Evolutionary conservation across 768 basidiomycete genomes (phyloP).

Genomic region (Steccherinum ochraceum): DNA sequence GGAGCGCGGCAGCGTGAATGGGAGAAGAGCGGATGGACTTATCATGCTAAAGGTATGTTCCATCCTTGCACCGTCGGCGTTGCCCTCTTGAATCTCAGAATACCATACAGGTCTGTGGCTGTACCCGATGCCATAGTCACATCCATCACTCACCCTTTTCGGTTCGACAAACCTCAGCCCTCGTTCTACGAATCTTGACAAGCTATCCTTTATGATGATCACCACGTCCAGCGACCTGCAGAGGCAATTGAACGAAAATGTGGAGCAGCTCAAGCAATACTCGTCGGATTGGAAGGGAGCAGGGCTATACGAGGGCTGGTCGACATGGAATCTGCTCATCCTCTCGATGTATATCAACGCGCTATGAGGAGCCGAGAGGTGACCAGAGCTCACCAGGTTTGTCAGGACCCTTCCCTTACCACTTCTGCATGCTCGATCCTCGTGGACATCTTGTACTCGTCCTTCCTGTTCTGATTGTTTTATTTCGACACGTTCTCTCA

Average conservation of each 20-base stretch:
- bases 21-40: conserved; percentile 89
- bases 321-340: no score
- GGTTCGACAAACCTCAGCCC: conserved; percentile 95
- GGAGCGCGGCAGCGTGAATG: conserved; percentile 80
- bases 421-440: not conserved
- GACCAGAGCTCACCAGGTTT: no score
- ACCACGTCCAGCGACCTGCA: conserved; percentile 51
- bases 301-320: no score
- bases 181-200: conserved; percentile 84
- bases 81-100: no score
- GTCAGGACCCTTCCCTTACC: no score
- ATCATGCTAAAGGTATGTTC: conserved; percentile 89
- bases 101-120: conserved; percentile 64
- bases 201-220: conserved; percentile 81
- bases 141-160: conserved; percentile 74
- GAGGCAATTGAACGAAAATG: conserved; percentile 44
- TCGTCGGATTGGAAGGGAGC: no score
- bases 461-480: not conserved
- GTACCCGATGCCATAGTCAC: conserved; percentile 44
- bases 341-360: no score
- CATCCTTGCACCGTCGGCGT: not conserved
- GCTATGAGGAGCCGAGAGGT: no score
- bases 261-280: conserved; percentile 43
- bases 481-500: not conserved
- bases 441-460: not conserved